Conservation (phyloP, 805 yeast genomes). For the Scheffersomyces amazonensis region DNA sequence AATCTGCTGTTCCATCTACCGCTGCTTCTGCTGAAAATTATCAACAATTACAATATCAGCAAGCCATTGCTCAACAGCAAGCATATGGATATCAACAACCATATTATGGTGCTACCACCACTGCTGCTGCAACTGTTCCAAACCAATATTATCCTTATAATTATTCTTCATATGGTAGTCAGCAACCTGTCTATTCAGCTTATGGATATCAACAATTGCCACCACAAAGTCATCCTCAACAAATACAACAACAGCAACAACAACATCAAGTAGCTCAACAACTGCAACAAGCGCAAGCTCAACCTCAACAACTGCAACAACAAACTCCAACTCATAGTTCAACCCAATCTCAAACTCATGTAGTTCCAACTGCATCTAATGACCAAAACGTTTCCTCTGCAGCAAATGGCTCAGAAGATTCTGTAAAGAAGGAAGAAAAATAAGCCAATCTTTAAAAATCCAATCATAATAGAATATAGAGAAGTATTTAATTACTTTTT, state of each 20-base stretch:
- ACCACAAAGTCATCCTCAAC: constrained; percentile 2
- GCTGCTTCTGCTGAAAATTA: neutral
- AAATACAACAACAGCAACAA: constrained; percentile 2
- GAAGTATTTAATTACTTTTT: too few relatives aligned
- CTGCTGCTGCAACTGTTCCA: constrained; percentile 1
- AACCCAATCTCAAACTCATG: neutral
- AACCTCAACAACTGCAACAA: neutral
- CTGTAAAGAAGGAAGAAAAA: neutral
- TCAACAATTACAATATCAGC: constrained; percentile 2
- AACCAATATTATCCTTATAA: constrained; percentile 4
- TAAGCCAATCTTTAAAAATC: neutral
- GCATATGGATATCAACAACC: neutral
- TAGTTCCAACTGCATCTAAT: neutral
- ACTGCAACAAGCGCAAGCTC: constrained; percentile 1
- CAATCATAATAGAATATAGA: too few relatives aligned
- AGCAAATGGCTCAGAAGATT: neutral
- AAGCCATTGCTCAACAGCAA: constrained; percentile 2
- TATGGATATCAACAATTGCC: constrained; percentile 7
- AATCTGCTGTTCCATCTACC: neutral
- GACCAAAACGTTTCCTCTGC: neutral
- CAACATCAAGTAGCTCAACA: neutral
- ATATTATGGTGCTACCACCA: neutral
- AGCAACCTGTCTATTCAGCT: constrained; percentile 2
- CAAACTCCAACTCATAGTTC: neutral
- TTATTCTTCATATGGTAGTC: constrained; percentile 3